Percentiles rank a stretch among this genome's conserved stretches.
Evolutionary conservation across 345 rosid genomes (phyloP).

Genomic region (Hibiscus trionum): DNA sequence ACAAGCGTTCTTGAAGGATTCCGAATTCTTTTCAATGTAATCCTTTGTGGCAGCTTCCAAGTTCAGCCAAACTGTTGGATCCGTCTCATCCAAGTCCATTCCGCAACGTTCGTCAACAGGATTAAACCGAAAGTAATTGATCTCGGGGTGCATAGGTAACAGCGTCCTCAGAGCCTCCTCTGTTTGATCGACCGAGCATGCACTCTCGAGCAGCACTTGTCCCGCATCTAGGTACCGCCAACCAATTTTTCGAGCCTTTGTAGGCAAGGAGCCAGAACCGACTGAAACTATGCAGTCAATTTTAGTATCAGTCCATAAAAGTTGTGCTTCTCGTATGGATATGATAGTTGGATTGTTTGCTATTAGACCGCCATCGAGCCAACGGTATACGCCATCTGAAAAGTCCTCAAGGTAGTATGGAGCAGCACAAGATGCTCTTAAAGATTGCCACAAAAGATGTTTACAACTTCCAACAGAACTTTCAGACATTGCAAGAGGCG

Average conservation of each 20-base stretch:
- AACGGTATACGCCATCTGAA: conserved; percentile 82
- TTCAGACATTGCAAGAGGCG: conserved; percentile 64
- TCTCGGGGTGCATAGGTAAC: conserved; percentile 86
- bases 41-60: conserved; percentile 85
- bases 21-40: conserved; percentile 67
- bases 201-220: conserved; percentile 94
- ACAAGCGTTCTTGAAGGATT: conserved; percentile 26
- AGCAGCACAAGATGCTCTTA: conserved; percentile 98
- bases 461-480: conserved; percentile 90
- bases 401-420: conserved; percentile 98
- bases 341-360: conserved; percentile 93
- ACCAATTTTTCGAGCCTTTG: conserved; percentile 91
- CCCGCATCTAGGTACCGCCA: conserved; percentile 98
- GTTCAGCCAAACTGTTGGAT: conserved; percentile 87
- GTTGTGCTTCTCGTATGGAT: conserved; percentile 96
- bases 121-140: conserved; percentile 84
- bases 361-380: conserved; percentile 99
- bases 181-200: conserved; percentile 91
- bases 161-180: conserved; percentile 91
- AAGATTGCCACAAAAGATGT: conserved; percentile 94
- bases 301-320: conserved; percentile 96
- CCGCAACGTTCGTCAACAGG: conserved; percentile 96
- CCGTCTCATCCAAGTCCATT: conserved; percentile 98
- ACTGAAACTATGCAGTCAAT: conserved; percentile 90
- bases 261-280: conserved; percentile 93